Evolutionary conservation across 164 flowering plant species (phyloP), one percentile per base, ranked within the genome.

Genomic region (Vitis cinerea): DNA sequence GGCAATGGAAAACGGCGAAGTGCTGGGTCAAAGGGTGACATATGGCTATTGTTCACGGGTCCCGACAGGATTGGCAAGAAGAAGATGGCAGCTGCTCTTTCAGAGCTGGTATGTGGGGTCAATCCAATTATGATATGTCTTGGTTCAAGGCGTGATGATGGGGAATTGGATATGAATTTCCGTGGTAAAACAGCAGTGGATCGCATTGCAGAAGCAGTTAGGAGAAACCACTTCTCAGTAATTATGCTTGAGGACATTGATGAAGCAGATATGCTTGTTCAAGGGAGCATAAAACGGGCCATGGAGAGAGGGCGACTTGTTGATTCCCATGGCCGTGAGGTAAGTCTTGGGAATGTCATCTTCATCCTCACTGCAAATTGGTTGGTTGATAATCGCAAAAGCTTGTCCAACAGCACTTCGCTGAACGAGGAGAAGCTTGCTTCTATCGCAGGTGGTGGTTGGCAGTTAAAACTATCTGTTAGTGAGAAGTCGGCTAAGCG

Each of bases 311-410:
- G 98, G 0, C 77, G 97, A 37, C 75, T 95, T 23, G 66, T 84
- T n/a, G 98, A 95, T 77, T 90, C 98, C 19, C 89, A 88, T 57
- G 97, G 98, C 53, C 93, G 99, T 17, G 99, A 95, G 70, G 76
- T 91, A 67, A 84, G 88, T 44, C 86, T 95, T 48, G 94, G 90
- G 11, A 93, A 84, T 67, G 85, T 86, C 12, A 83, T 88, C 14
- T 90, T 95, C 90, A 82, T 95, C 78, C 81, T 95, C 23, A 89
- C 96, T 2, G 74, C 95, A 10, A 79, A 77, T 72, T 87, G 93
- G 90, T 70, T 81, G 44, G 86, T 91, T 0, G 87, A 85, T 2
- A 70, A 80, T 55, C 61, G 74, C 47, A 78, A 64, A 47, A 66
- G 58, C 66, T 67, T 65, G 1, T 59, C 80, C 0, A 63, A 78